Conservation (phyloP, 2,329 filamentous ascomycete genomes). For the Aspergillus brunneoviolaceus region DNA sequence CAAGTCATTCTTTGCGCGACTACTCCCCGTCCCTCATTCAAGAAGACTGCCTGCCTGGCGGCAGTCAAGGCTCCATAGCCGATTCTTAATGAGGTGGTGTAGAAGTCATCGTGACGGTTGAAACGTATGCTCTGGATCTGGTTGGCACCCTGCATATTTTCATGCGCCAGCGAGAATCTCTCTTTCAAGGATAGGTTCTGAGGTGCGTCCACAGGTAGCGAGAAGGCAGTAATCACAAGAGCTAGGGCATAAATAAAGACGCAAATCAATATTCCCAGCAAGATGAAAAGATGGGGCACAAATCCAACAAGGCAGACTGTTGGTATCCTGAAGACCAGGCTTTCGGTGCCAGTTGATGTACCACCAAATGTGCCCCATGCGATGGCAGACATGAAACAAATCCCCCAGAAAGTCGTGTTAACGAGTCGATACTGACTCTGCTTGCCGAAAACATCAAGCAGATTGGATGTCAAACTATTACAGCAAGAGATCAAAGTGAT, state of each 20-base stretch:
- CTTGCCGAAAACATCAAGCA: constrained; percentile 75
- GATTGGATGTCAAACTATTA: constrained; percentile 82
- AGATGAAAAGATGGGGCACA: constrained; percentile 85
- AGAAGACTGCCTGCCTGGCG: constrained; percentile 91
- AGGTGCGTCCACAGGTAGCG: constrained; percentile 55
- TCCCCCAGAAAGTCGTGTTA: constrained; percentile 85
- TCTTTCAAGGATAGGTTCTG: constrained; percentile 52
- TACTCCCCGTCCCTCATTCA: constrained; percentile 82
- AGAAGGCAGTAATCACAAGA: constrained; percentile 70
- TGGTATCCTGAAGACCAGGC: constrained; percentile 77
- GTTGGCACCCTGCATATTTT: constrained; percentile 88
- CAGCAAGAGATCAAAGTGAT: constrained; percentile 85
- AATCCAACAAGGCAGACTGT: constrained; percentile 95
- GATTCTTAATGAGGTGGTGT: constrained; percentile 80
- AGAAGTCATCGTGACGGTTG: constrained; percentile 90
- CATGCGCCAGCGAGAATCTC: constrained; percentile 69
- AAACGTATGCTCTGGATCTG: constrained; percentile 79
- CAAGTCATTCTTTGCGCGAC: constrained; percentile 76
- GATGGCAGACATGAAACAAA: constrained; percentile 86
- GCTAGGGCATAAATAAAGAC: constrained; percentile 74
- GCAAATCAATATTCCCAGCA: constrained; percentile 75
- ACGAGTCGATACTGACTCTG: constrained; percentile 78
- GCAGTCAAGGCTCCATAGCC: constrained; percentile 89
- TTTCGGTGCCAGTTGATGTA: constrained; percentile 45
- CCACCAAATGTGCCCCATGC: constrained; percentile 66